These are phyloP conservation scores for Orbilia brochopaga DNA, from an alignment of 2,329 filamentous ascomycete species.

Conservation along the genomic window DNA sequence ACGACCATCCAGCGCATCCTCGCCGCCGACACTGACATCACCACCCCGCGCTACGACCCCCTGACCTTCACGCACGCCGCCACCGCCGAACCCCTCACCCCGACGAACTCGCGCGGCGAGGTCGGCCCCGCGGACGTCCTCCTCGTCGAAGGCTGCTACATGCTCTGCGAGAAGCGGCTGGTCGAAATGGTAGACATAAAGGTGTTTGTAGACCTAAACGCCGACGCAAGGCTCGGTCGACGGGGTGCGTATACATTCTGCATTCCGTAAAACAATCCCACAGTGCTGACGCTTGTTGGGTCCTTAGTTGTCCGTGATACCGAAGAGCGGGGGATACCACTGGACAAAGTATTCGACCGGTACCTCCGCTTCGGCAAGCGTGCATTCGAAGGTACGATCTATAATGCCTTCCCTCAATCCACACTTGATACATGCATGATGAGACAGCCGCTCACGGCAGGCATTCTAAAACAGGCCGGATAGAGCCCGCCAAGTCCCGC, in stretches of 20 bases:
- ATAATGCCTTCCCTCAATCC: constrained; percentile 50
- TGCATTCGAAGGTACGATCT: constrained; percentile 51
- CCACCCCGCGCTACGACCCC: constrained; percentile 42
- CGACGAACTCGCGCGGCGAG: constrained; percentile 26
- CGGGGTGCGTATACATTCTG: constrained; percentile 19
- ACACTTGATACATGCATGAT: constrained; percentile 44
- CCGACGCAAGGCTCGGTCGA: constrained; percentile 50
- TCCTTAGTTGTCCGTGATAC: constrained; percentile 52
- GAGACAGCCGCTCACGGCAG: constrained; percentile 19
- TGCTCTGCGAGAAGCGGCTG: constrained; percentile 51
- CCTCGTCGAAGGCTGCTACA: constrained; percentile 53
- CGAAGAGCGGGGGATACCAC: constrained; percentile 47
- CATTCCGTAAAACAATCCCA: constrained; percentile 5
- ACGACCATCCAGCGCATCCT: constrained; percentile 45
- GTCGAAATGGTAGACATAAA: constrained; percentile 53
- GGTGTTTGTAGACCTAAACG: constrained; percentile 53
- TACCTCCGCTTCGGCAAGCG: constrained; percentile 54
- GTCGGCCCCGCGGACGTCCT: constrained; percentile 51
- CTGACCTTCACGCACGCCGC: constrained; percentile 30
- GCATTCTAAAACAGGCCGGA: constrained; percentile 25
- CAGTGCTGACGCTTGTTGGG: constrained; percentile 6
- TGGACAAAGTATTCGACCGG: constrained; percentile 53
- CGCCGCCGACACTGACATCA: constrained; percentile 33
- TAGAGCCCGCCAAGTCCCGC: constrained; percentile 43
- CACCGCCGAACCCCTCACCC: neutral